Conservation (phyloP, 2,329 filamentous ascomycete species). For the Plenodomus tracheiphilus region DNA sequence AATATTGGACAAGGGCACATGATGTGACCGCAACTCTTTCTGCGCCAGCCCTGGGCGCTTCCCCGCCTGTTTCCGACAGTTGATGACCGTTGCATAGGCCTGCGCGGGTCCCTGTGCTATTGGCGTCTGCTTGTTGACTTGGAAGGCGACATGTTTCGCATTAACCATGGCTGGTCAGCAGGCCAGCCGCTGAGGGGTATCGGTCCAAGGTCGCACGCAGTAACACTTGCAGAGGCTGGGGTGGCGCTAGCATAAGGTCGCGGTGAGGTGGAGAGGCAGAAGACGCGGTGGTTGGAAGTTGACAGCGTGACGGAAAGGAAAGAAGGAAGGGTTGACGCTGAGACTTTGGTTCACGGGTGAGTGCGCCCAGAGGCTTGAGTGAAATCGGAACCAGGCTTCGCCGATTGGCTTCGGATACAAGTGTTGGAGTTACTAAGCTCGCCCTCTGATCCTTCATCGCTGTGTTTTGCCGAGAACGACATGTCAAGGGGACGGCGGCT, state of each 20-base stretch:
- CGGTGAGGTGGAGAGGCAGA: neutral
- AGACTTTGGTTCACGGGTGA: conserved; percentile 22
- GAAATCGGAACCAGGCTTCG: conserved; percentile 27
- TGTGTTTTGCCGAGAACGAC: neutral
- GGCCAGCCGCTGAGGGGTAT: conserved; percentile 33
- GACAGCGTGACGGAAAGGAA: conserved; percentile 23
- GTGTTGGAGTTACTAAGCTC: conserved; percentile 18
- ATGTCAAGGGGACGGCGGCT: neutral
- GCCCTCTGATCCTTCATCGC: conserved; percentile 9
- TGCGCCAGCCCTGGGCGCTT: conserved; percentile 27
- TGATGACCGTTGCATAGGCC: conserved; percentile 40
- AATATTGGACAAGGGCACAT: conserved; percentile 35
- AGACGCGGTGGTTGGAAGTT: conserved; percentile 12
- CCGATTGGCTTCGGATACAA: conserved; percentile 27
- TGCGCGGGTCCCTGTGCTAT: conserved; percentile 29
- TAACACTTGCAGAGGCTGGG: conserved; percentile 6
- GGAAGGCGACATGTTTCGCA: conserved; percentile 44
- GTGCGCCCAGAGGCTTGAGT: conserved; percentile 31
- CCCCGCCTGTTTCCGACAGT: conserved; percentile 37
- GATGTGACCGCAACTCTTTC: conserved; percentile 34
- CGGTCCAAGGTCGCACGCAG: conserved; percentile 19
- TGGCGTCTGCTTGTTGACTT: conserved; percentile 43
- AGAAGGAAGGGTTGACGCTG: conserved; percentile 31
- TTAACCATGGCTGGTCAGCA: conserved; percentile 45
- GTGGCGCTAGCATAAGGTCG: conserved; percentile 15